Conservation (phyloP, 352 stramenopile species). For the Lagenidium giganteum region DNA sequence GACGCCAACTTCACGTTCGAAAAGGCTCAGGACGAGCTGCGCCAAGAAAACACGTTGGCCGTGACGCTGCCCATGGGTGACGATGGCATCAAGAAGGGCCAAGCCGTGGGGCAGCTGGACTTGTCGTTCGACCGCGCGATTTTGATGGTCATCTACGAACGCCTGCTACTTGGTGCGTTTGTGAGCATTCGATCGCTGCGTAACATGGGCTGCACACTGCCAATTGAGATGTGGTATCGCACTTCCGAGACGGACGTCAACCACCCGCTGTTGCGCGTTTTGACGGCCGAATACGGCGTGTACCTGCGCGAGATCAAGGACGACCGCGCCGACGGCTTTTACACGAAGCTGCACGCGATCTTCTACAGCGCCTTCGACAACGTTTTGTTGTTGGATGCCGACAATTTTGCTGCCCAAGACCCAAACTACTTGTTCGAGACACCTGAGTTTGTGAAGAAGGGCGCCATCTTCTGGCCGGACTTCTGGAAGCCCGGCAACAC, state of each 20-base stretch:
- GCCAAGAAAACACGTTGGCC: not conserved
- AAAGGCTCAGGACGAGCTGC: slow-evolving; percentile 4
- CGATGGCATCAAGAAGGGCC: slow-evolving; percentile 13
- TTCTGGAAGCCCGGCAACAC: slow-evolving; percentile 18
- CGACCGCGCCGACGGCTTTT: slow-evolving; percentile 34
- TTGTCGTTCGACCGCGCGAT: slow-evolving; percentile 18
- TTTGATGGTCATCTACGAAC: slow-evolving; percentile 23
- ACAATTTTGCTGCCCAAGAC: slow-evolving; percentile 57
- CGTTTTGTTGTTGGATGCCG: slow-evolving; percentile 48
- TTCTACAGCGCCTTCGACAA: slow-evolving; percentile 51
- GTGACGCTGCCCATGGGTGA: slow-evolving; percentile 15
- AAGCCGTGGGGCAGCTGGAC: slow-evolving; percentile 8
- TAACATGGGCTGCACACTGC: slow-evolving; percentile 33
- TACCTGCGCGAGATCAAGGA: slow-evolving; percentile 44
- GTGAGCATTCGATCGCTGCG: slow-evolving; percentile 25
- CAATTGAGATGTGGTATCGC: slow-evolving; percentile 57
- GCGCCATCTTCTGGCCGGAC: slow-evolving; percentile 19
- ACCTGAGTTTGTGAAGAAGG: slow-evolving; percentile 3
- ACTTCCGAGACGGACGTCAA: slow-evolving; percentile 27
- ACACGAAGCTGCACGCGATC: slow-evolving; percentile 51
- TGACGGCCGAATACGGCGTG: slow-evolving; percentile 30
- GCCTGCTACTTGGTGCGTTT: slow-evolving; percentile 15
- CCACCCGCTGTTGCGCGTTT: slow-evolving; percentile 29
- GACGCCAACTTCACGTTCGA: slow-evolving; percentile 30
- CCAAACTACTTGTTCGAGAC: slow-evolving; percentile 36